These are phyloP conservation scores for Entomortierella lignicola DNA, from an alignment of 192 early-diverging fungal species.

Conservation along the genomic window DNA sequence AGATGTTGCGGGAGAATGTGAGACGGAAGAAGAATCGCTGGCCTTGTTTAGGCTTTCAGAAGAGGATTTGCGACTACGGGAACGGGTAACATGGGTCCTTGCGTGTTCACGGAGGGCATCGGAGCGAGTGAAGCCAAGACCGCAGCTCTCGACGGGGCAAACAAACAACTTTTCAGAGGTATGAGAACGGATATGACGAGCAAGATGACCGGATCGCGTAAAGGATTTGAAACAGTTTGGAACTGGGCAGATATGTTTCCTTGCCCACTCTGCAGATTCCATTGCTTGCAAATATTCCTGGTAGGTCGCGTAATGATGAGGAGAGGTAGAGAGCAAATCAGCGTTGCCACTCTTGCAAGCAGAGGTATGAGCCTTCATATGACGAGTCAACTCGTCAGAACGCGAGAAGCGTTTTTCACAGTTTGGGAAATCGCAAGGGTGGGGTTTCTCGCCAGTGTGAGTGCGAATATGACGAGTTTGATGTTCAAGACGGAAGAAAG, in stretches of 20 bases:
- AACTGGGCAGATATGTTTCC: slow-evolving; percentile 55
- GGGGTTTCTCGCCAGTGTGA: slow-evolving; percentile 87
- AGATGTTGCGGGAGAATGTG: slow-evolving; percentile 35
- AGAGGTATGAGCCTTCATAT: slow-evolving; percentile 70
- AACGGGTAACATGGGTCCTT: slow-evolving; percentile 70
- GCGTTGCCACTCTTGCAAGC: slow-evolving; percentile 63
- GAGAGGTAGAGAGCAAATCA: slow-evolving; percentile 68
- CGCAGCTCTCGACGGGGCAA: slow-evolving; percentile 64
- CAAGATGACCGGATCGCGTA: slow-evolving; percentile 52
- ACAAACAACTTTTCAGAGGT: slow-evolving; percentile 54
- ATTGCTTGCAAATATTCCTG: slow-evolving; percentile 48
- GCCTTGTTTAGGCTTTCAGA: not conserved
- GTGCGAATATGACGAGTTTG: slow-evolving; percentile 86
- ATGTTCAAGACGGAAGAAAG: slow-evolving; percentile 84
- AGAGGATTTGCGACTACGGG: slow-evolving; percentile 31
- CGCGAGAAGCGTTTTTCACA: slow-evolving; percentile 86
- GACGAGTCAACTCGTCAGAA: slow-evolving; percentile 83
- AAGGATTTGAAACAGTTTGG: slow-evolving; percentile 55
- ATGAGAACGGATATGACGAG: slow-evolving; percentile 52
- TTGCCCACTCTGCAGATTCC: slow-evolving; percentile 52
- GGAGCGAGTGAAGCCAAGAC: slow-evolving; percentile 77
- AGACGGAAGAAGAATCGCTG: slow-evolving; percentile 7
- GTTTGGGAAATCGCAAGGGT: slow-evolving; percentile 78
- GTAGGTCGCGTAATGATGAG: slow-evolving; percentile 50
- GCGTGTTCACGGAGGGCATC: slow-evolving; percentile 82